Conservation (phyloP, 192 early-diverging fungal genomes). For the Dissophora ornata region DNA sequence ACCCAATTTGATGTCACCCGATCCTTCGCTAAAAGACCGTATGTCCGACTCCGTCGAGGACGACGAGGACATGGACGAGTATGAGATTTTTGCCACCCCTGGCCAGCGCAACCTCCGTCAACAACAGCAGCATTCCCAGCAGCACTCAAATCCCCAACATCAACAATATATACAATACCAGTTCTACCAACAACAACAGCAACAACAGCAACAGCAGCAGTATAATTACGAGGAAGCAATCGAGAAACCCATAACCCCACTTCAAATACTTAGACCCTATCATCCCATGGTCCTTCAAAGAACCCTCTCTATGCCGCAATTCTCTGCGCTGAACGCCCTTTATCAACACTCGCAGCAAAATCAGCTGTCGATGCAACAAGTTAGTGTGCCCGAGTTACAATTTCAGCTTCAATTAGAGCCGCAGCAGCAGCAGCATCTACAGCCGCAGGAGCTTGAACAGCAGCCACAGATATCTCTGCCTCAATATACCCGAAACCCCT, state of each 20-base stretch:
- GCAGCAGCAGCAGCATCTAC: not conserved
- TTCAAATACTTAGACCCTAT: constrained; percentile 19
- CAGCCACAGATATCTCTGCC: not conserved
- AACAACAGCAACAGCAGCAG: not conserved
- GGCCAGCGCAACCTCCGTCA: not conserved
- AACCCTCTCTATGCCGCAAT: constrained; percentile 18
- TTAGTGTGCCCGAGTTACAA: not conserved
- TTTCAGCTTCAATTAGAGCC: too few species aligned
- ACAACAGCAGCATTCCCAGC: not conserved
- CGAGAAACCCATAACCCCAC: constrained; percentile 14
- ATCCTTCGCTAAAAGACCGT: constrained; percentile 13
- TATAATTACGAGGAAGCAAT: not conserved
- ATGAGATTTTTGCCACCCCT: constrained; percentile 22
- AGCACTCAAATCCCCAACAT: constrained; percentile 5
- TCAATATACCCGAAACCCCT: not conserved
- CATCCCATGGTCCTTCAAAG: constrained; percentile 43
- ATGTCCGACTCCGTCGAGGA: constrained; percentile 21
- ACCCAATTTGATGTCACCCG: constrained; percentile 23
- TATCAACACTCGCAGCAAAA: constrained; percentile 2
- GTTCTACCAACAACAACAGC: not conserved
- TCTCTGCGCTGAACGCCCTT: not conserved
- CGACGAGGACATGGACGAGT: constrained; percentile 34
- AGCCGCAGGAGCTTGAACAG: constrained; percentile 2
- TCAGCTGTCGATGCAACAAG: not conserved
- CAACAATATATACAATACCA: too few species aligned